Evolutionary conservation across 1,284 basidiomycete genomes (phyloP).

Genomic region (Sphaerobolus stellatus): DNA sequence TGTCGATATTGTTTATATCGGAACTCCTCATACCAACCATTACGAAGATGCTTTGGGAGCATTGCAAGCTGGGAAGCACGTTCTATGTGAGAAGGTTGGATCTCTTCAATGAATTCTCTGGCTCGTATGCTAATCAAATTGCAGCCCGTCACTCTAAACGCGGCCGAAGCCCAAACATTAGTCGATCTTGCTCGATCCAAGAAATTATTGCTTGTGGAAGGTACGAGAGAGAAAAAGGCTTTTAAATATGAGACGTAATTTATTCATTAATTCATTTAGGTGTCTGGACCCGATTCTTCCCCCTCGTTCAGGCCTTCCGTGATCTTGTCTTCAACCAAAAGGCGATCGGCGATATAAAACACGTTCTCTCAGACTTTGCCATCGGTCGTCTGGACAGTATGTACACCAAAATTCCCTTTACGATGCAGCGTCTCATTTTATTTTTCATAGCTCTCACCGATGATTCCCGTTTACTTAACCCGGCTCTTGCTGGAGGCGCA

Average conservation of each 20-base stretch:
- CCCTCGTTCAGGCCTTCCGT: conserved; percentile 59
- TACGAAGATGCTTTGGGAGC: conserved; percentile 76
- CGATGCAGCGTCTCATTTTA: too few relatives aligned
- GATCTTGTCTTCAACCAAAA: conserved; percentile 52
- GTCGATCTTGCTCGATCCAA: conserved; percentile 63
- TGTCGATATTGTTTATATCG: conserved; percentile 80
- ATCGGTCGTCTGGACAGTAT: conserved; percentile 9
- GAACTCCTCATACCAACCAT: conserved; percentile 87
- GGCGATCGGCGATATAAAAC: conserved; percentile 15
- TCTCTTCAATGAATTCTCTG: neutral
- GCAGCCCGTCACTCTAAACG: conserved; percentile 62
- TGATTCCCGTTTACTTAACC: conserved; percentile 77
- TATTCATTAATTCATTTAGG: too few relatives aligned
- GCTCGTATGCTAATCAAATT: neutral
- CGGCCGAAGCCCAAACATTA: conserved; percentile 64
- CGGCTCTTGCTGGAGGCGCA: conserved; percentile 81
- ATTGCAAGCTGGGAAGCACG: conserved; percentile 79
- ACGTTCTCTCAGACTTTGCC: conserved; percentile 16
- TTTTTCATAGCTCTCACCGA: conserved; percentile 47
- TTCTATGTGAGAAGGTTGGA: conserved; percentile 74
- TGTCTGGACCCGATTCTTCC: conserved; percentile 79
- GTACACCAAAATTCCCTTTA: neutral
- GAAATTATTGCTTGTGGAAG: conserved; percentile 40
- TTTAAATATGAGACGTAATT: too few relatives aligned
- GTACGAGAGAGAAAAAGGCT: too few relatives aligned